Conservation (phyloP, 2,329 filamentous ascomycete species). For the Balansia obtecta region DNA sequence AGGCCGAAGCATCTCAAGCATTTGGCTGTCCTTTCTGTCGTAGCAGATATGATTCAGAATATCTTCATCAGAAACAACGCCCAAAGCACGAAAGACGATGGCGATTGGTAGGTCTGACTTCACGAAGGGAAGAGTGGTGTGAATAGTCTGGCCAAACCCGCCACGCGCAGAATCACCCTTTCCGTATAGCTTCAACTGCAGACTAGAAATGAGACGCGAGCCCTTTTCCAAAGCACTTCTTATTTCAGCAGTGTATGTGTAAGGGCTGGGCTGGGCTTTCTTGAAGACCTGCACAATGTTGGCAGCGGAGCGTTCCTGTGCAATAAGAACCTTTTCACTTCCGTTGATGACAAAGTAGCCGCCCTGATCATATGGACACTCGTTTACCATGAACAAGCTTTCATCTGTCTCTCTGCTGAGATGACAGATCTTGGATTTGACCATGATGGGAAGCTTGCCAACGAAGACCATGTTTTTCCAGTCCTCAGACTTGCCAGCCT, state of each 20-base stretch:
- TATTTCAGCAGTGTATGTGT: slow-evolving; percentile 90
- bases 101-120: slow-evolving; percentile 88
- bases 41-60: slow-evolving; percentile 98
- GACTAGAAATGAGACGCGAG: slow-evolving; percentile 82
- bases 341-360: slow-evolving; percentile 99
- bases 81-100: slow-evolving; percentile 89
- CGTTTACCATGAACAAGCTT: slow-evolving; percentile 79
- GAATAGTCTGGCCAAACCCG: slow-evolving; percentile 76
- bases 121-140: slow-evolving; percentile 85
- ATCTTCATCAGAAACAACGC: slow-evolving; percentile 93
- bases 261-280: slow-evolving; percentile 85
- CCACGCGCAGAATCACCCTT: slow-evolving; percentile 71
- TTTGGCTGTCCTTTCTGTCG: slow-evolving; percentile 86
- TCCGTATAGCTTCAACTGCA: slow-evolving; percentile 79
- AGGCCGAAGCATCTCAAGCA: slow-evolving; percentile 94
- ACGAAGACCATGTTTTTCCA: slow-evolving; percentile 72
- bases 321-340: slow-evolving; percentile 95
- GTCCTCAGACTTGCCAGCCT: slow-evolving; percentile 38
- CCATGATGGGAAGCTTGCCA: slow-evolving; percentile 93
- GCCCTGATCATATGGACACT: slow-evolving; percentile 96
- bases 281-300: slow-evolving; percentile 99
- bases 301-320: slow-evolving; percentile 91
- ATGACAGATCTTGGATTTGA: slow-evolving; percentile 93
- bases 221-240: slow-evolving; percentile 94
- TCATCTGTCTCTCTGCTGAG: slow-evolving; percentile 74